Conservation (phyloP, 1,139 yeast species). For the Nematodospora anomalae region DNA sequence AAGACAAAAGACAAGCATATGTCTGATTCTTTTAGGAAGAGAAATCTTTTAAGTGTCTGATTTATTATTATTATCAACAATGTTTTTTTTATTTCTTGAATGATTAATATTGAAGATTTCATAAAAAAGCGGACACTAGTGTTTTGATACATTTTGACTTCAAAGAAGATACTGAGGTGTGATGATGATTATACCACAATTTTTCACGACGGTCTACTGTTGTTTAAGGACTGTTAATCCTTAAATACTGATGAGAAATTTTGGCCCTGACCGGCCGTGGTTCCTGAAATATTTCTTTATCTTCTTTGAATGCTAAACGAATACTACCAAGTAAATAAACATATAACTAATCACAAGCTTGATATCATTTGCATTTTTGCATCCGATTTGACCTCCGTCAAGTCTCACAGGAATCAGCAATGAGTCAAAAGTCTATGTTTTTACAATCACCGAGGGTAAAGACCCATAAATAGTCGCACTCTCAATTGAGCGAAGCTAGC, state of each 20-base stretch:
- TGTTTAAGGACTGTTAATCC: constrained; percentile 72
- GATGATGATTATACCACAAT: constrained; percentile 89
- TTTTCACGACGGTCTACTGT: constrained; percentile 99
- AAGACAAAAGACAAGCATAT: constrained; percentile 92
- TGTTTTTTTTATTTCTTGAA: constrained; percentile 4
- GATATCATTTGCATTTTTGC: too few species aligned
- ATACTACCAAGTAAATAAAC: too few species aligned
- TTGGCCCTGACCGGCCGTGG: constrained; percentile 99
- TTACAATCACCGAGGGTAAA: too few species aligned
- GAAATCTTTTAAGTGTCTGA: constrained; percentile 67
- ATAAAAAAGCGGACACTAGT: constrained; percentile 7
- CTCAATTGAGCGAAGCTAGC: too few species aligned
- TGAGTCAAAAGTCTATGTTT: too few species aligned
- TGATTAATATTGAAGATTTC: constrained; percentile 10
- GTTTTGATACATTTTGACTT: neutral
- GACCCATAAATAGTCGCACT: too few species aligned
- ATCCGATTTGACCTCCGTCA: too few species aligned
- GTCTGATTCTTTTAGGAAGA: constrained; percentile 79
- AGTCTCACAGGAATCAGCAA: too few species aligned
- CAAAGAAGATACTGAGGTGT: constrained; percentile 34
- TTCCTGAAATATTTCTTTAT: constrained; percentile 46
- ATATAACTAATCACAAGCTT: neutral
- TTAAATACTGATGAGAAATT: constrained; percentile 81
- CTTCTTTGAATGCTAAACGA: constrained; percentile 5
- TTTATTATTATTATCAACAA: constrained; percentile 17